Percentiles rank a stretch among this genome's conserved stretches.
phyloP scores from a whole-genome alignment of 768 basidiomycete genomes.

The Kwoniella dendrophila region DNA sequence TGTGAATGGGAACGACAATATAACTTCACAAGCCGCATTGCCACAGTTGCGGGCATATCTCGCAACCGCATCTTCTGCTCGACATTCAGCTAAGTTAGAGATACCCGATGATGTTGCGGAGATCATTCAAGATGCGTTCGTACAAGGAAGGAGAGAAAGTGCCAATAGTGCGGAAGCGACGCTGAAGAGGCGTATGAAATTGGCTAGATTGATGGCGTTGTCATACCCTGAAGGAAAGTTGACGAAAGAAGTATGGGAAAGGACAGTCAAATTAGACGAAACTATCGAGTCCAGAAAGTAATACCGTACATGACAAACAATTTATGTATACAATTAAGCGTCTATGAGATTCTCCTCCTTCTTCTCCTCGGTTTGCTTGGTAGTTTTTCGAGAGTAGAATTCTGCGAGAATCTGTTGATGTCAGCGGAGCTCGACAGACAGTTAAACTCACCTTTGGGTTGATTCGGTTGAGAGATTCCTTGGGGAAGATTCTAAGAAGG shows the following conservation, averaged over 20 bases:
- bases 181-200: slow-evolving; percentile 49
- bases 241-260: slow-evolving; percentile 34
- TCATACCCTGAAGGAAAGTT: slow-evolving; percentile 30
- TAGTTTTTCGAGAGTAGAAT: slow-evolving; percentile 78
- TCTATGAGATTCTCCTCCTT: slow-evolving; percentile 52
- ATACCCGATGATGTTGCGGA: slow-evolving; percentile 46
- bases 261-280: slow-evolving; percentile 34
- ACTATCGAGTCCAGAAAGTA: slow-evolving; percentile 14
- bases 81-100: slow-evolving; percentile 23
- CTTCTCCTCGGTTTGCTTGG: slow-evolving; percentile 30
- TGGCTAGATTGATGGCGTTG: slow-evolving; percentile 47
- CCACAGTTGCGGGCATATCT: slow-evolving; percentile 22
- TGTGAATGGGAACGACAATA: not conserved
- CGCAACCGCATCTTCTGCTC: slow-evolving; percentile 6
- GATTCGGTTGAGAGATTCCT: slow-evolving; percentile 97
- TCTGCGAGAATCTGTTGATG: slow-evolving; percentile 71
- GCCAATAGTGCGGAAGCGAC: slow-evolving; percentile 39
- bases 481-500: slow-evolving; percentile 95
- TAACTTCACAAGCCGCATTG: not conserved
- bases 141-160: slow-evolving; percentile 27
- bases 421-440: not conserved
- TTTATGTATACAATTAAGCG: slow-evolving; percentile 30
- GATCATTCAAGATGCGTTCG: slow-evolving; percentile 48
- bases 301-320: slow-evolving; percentile 3
- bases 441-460: slow-evolving; percentile 70